Base-by-base conservation (phyloP, 192 early-diverging fungal species). In the Spinellus fusiger region DNA sequence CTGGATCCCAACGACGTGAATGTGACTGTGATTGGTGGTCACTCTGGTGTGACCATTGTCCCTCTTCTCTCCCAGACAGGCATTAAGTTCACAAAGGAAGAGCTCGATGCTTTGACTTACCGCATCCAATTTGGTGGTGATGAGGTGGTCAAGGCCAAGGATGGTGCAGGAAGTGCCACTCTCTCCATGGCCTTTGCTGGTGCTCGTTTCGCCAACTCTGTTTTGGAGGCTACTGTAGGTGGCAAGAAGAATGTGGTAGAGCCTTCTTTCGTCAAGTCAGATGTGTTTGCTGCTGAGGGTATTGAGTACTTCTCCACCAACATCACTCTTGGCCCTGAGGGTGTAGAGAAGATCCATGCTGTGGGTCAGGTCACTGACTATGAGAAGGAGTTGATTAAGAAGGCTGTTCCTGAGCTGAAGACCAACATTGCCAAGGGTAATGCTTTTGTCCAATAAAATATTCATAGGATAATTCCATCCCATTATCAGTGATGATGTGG, bases 101-200 rank as follows among this genome's bases (percentile, higher is more conserved):
- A 98, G 80, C 79, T 91, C 63, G 91, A 93, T 56, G 83, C 81
- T 26, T 80, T 99, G 59, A 98, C 95, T 61, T 65, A 99, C 81
- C 91, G 97, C 54, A 95, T 99, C 64, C 97, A 99, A 81, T 99
- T 89, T 69, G 97, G 95, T 71, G 97, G 97, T 65, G 97, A 99
- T 70, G 97, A 99, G 74, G 97, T 99, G 57, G 97, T 99, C 73
- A 91, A 99, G 87, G 97, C 97, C 71, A 99, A 99, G 87, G 88
- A 93, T 80, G 96, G 96, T 58, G 83, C 86, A 22, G 93, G 91
- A 49, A 89, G 88, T 25, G 91, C 93, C 29, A 94, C 91, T 5
- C 82, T 95, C 33, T 93, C 91, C 49, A 93, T 94, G 93, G 91
- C 92, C 35, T 86, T 78, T 35, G 90, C 91, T 54, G 91, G 87